Conservation (phyloP, 2,329 filamentous ascomycete species). For the Colletotrichum sublineola region DNA sequence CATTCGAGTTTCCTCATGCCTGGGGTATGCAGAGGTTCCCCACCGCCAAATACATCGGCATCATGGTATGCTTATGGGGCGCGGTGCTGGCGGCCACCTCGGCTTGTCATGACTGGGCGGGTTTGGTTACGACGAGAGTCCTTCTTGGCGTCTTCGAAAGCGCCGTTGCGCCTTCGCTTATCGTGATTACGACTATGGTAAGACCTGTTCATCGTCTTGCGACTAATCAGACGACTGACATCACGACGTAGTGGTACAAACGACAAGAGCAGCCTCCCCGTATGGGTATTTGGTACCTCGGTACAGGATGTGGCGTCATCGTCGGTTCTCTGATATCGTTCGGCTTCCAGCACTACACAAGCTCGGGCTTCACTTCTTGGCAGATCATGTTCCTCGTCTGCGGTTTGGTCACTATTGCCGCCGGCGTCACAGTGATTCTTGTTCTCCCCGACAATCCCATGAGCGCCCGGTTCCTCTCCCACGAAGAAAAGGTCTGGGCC, state of each 20-base stretch:
- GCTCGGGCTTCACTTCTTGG: slow-evolving; percentile 51
- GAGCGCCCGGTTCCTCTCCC: slow-evolving; percentile 65
- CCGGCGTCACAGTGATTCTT: slow-evolving; percentile 70
- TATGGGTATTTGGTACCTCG: slow-evolving; percentile 75
- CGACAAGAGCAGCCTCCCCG: slow-evolving; percentile 71
- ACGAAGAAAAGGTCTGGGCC: slow-evolving; percentile 75
- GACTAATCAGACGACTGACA: background rate
- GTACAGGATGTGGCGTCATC: slow-evolving; percentile 70
- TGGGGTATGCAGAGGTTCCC: slow-evolving; percentile 64
- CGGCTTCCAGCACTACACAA: slow-evolving; percentile 66
- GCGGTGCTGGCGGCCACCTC: slow-evolving; percentile 53
- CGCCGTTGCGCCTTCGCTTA: slow-evolving; percentile 58
- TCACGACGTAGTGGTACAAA: slow-evolving; percentile 55
- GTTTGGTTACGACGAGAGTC: slow-evolving; percentile 44
- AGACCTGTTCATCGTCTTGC: background rate
- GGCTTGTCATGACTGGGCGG: slow-evolving; percentile 36
- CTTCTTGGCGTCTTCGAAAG: slow-evolving; percentile 45
- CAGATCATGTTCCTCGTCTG: slow-evolving; percentile 71
- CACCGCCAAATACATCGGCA: slow-evolving; percentile 33
- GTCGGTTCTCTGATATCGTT: slow-evolving; percentile 68
- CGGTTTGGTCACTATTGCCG: slow-evolving; percentile 71
- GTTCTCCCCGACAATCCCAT: slow-evolving; percentile 70
- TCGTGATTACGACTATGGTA: slow-evolving; percentile 59
- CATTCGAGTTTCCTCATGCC: slow-evolving; percentile 70
- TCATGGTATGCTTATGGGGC: slow-evolving; percentile 59